Evolutionary conservation across 2,329 filamentous ascomycete species (phyloP).

Genomic region (Podosphaera fusca): DNA sequence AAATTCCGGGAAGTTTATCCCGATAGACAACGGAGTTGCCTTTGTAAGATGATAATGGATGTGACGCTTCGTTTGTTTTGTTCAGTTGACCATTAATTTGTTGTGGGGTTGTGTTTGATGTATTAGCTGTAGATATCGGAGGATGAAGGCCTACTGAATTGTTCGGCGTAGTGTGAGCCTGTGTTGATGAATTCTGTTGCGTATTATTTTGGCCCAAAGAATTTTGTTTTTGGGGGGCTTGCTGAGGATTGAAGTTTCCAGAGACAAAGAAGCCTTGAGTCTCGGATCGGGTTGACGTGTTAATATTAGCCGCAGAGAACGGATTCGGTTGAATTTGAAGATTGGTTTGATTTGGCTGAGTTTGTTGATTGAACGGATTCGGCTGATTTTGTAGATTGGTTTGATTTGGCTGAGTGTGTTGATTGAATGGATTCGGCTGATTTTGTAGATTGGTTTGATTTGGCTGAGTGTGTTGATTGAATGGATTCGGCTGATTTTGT

Average conservation of each 20-base stretch:
- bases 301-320: neutral
- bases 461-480: neutral
- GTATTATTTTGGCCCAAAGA: too few relatives aligned
- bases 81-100: neutral
- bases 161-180: too few relatives aligned
- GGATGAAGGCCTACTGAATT: neutral
- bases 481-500: neutral
- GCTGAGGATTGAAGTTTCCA: too few relatives aligned
- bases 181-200: too few relatives aligned
- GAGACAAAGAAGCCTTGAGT: neutral
- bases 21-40: constrained; percentile 38
- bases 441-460: constrained; percentile 3
- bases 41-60: constrained; percentile 34
- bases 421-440: constrained; percentile 16
- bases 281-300: neutral
- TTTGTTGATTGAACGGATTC: too few relatives aligned
- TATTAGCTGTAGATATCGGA: neutral
- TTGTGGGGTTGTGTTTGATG: neutral
- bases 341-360: neutral
- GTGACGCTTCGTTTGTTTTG: constrained; percentile 6
- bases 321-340: too few relatives aligned
- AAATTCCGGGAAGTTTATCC: constrained; percentile 25
- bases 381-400: too few relatives aligned
- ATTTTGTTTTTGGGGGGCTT: too few relatives aligned
- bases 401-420: constrained; percentile 2